Conservation (phyloP, 805 yeast genomes). For the Komagataella phaffii region DNA sequence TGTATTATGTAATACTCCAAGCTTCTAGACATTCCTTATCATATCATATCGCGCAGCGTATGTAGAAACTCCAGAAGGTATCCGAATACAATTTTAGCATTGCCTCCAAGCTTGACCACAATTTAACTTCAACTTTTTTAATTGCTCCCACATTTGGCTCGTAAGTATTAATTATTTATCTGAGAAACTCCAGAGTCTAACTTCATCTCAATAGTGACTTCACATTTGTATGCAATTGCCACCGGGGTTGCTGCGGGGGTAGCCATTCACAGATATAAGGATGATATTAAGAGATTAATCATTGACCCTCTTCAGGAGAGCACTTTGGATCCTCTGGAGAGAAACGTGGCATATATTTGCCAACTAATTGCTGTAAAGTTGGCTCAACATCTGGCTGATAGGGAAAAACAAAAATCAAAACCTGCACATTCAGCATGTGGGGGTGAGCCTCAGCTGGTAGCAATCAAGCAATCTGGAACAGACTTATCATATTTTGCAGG, state of each 20-base stretch:
- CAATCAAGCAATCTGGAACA: background rate
- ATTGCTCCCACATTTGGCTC: background rate
- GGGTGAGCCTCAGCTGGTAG: background rate
- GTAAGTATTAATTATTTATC: background rate
- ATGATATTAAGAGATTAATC: slow-evolving; percentile 8
- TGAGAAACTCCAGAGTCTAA: background rate
- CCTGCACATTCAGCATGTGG: background rate
- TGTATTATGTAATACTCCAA: background rate
- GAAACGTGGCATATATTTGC: background rate
- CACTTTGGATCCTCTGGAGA: slow-evolving; percentile 7
- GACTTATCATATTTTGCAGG: background rate
- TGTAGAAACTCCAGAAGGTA: background rate
- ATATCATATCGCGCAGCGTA: background rate
- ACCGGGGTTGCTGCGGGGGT: slow-evolving; percentile 14
- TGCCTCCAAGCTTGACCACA: background rate
- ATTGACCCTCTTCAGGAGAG: slow-evolving; percentile 12
- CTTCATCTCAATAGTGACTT: slow-evolving; percentile 4
- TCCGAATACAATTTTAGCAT: background rate
- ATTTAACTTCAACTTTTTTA: background rate
- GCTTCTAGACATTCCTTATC: background rate
- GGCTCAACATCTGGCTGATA: background rate
- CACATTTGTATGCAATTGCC: slow-evolving; percentile 11
- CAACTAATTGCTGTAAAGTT: background rate
- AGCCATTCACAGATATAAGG: slow-evolving; percentile 10
- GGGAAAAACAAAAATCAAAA: background rate